Base-by-base conservation (phyloP, 495 filamentous ascomycete species). In the Lasiosphaeriaceae sp. region DNA sequence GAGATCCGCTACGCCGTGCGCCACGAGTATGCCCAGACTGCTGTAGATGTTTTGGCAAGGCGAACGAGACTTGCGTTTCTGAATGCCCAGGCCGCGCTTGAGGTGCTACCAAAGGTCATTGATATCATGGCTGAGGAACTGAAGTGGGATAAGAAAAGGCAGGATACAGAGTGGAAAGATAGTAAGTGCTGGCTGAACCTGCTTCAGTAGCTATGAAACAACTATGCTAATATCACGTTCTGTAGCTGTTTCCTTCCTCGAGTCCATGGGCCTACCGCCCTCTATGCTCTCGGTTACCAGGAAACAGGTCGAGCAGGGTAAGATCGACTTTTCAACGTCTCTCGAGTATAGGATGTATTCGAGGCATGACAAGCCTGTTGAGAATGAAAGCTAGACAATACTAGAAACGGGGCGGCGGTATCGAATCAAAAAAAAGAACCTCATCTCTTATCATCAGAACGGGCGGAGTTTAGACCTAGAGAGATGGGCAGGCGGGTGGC, bases 11-110 rank as follows among this genome's bases (percentile, higher is more conserved):
- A 97, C 64, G 91, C 90, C 19, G 81, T 96, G 29, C 76, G 86
- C 21, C 86, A 96, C 70, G 94, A 98, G 73, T 96, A 96, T 61
- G 94, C 94, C 11, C 90, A 97, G 72, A 97, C 92, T 19, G 90
- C 92, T 2, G 87, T 91, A 11, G 94, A 98, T 69, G 88, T 97
- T 20, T 75, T 98, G 20, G 94, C 93, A 8, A 81, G 94, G 35
- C 79, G 94, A 52, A 98, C 89, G 47, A 80, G 94, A 39, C 72
- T 98, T 57, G 90, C 94, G 12, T 98, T 98, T 74, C 68, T 98
- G 63, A 98, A 98, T 66, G 92, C 92, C 16, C 91, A 97, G 73
- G 94, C 94, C 3, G 90, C 93, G 9, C 81, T 97, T 23, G 94
- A 98, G 75, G 88, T 90, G 1, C 78, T 97, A 50, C 94, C 94